Evolutionary conservation across 2,329 filamentous ascomycete species (phyloP).

Genomic region (Ceratocystis harringtonii): DNA sequence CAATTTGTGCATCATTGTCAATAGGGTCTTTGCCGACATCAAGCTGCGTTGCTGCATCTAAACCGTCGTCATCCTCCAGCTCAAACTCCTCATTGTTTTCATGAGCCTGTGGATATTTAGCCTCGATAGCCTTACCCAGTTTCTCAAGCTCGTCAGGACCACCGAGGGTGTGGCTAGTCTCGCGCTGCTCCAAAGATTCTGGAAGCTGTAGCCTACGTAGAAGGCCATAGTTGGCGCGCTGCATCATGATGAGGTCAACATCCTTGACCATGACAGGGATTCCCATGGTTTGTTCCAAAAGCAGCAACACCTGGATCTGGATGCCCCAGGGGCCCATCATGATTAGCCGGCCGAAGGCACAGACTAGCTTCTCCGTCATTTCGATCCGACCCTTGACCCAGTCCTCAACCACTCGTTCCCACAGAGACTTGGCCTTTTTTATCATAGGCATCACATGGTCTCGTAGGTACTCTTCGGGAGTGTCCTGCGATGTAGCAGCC

Average conservation of each 20-base stretch:
- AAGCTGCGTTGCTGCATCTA: not conserved
- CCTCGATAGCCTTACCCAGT: not conserved
- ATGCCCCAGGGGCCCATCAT: conserved; percentile 48
- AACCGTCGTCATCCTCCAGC: not conserved
- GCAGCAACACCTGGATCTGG: conserved; percentile 54
- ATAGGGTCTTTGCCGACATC: not conserved
- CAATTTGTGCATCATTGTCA: not conserved
- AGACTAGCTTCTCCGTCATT: conserved; percentile 67
- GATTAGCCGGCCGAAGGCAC: conserved; percentile 67
- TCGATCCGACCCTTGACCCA: conserved; percentile 57
- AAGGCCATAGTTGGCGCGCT: not conserved
- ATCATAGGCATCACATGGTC: conserved; percentile 15
- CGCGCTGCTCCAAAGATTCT: not conserved
- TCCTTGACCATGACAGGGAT: conserved; percentile 42
- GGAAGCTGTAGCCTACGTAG: not conserved
- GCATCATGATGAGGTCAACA: conserved; percentile 13
- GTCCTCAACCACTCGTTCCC: conserved; percentile 62
- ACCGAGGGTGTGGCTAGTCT: not conserved
- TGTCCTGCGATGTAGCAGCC: conserved; percentile 18
- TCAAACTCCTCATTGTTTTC: not conserved
- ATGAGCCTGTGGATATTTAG: not conserved
- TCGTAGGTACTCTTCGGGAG: conserved; percentile 13
- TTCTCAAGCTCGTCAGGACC: not conserved
- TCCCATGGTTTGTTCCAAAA: conserved; percentile 71
- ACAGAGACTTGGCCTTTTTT: conserved; percentile 55